Base-by-base conservation (phyloP, 176 grass and related monocot genomes). In the Oryza meridionalis region DNA sequence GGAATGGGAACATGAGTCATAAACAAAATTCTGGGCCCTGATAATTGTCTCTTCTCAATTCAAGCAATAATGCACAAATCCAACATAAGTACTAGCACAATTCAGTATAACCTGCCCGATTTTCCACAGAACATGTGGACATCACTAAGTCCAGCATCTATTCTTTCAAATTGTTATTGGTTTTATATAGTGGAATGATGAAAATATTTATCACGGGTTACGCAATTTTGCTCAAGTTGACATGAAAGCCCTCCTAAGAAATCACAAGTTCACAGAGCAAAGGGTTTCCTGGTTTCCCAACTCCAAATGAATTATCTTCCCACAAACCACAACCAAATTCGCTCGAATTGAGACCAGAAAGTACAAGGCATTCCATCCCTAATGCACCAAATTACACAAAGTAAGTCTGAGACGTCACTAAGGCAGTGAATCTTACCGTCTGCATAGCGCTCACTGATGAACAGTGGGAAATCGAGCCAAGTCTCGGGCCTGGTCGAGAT, bases 381-480 rank as follows among this genome's bases (percentile, higher is more conserved):
- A 64, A 77, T 62, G 27, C 2, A 71, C 4, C 2, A 51, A 62
- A 71, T 11, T 58, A 76, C 0, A 1, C 74, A 72, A 15, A 11
- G 40, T 31, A 15, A 11, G 42, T 43, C 17, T 82, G 11, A 65
- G n/a, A 13, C 24, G 40, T 4, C 16, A 35, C 19, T n/a, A 35
- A 72, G 55, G 69, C 21, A 37, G 2, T 11, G 37, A 37, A 70
- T 42, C 40, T 67, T 91, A 94, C 92, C 89, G 43, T 94, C 81
- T 2, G 76, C 86, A 43, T 88, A 83, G 17, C 87, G 83, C 69
- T 94, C 84, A 38, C 61, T 77, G 63, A 87, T 50, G 69, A 91
- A 88, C 9, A 91, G 84, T 15, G 89, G 91, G 59, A 97, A 92
- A 90, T 94, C 84, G 2, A 93, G 69, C 91, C 94, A 96, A 9